Conservation (phyloP, 495 filamentous ascomycete genomes). For the Aspergillus haitiensis region DNA sequence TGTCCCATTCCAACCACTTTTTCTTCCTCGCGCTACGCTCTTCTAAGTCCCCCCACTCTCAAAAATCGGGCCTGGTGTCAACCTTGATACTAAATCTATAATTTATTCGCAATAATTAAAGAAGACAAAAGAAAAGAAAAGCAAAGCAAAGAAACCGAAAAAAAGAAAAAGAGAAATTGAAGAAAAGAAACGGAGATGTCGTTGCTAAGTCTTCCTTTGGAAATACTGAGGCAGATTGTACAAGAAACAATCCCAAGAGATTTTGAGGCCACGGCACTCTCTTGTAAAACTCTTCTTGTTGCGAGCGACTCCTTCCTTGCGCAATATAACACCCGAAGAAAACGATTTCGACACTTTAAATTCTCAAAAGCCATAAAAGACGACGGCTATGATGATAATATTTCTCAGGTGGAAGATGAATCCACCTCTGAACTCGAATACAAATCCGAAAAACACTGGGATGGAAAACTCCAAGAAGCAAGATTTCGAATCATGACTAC, state of each 20-base stretch:
- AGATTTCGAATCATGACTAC: conserved; percentile 7
- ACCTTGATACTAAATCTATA: too few species aligned
- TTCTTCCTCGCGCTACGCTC: too few species aligned
- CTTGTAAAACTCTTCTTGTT: conserved; percentile 9
- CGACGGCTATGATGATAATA: too few species aligned
- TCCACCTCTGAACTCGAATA: background rate
- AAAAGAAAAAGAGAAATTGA: background rate
- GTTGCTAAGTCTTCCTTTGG: conserved; percentile 8
- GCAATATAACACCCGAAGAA: conserved; percentile 5
- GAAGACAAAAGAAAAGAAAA: too few species aligned
- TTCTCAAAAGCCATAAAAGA: background rate
- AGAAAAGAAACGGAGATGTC: conserved; percentile 4
- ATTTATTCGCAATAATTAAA: too few species aligned
- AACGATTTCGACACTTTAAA: conserved; percentile 11
- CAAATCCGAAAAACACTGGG: conserved; percentile 5
- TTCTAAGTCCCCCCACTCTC: too few species aligned
- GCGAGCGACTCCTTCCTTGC: conserved; percentile 11
- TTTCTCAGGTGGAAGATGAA: background rate
- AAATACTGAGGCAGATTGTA: conserved; percentile 7
- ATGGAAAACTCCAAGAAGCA: conserved; percentile 8
- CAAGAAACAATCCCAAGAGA: conserved; percentile 3
- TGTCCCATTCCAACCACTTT: too few species aligned
- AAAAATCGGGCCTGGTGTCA: too few species aligned
- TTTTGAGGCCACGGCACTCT: conserved; percentile 8
- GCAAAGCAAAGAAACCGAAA: too few species aligned